Conservation (phyloP, 2,329 filamentous ascomycete species). For the Colletotrichum incanum region DNA sequence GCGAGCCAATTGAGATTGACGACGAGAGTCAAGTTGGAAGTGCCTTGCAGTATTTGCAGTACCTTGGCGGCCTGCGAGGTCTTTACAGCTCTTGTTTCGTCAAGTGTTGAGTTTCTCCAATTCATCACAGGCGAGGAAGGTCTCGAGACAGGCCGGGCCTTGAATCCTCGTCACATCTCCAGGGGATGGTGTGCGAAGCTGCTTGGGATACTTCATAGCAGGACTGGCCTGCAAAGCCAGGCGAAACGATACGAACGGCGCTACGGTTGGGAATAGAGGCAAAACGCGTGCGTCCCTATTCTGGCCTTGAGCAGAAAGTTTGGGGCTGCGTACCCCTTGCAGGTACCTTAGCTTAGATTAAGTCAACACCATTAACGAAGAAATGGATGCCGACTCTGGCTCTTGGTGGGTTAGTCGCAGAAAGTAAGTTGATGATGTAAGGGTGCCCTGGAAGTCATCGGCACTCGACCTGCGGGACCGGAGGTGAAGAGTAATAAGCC, state of each 20-base stretch:
- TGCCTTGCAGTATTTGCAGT: background rate
- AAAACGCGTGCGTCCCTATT: conserved; percentile 45
- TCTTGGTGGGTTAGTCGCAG: background rate
- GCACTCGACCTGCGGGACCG: conserved; percentile 28
- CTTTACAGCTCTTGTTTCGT: background rate
- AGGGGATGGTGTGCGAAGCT: background rate
- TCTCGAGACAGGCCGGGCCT: background rate
- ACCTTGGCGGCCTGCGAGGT: conserved; percentile 1
- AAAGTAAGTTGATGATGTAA: background rate
- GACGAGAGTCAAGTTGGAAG: background rate
- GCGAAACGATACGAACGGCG: background rate
- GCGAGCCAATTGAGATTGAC: conserved; percentile 12
- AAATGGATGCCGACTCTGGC: conserved; percentile 3
- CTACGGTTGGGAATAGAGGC: background rate
- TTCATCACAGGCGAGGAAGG: background rate
- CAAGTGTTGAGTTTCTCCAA: background rate
- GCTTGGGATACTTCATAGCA: background rate
- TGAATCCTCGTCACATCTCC: background rate
- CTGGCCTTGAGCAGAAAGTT: conserved; percentile 45
- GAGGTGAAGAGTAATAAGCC: conserved; percentile 11
- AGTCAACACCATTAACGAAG: conserved; percentile 37
- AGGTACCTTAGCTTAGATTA: conserved; percentile 31
- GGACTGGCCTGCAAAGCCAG: background rate
- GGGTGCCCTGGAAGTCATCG: conserved; percentile 17
- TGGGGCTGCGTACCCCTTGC: conserved; percentile 41